phyloP scores from a whole-genome alignment of 2,329 filamentous ascomycete species.

The Pestalotiopsis sp. region DNA sequence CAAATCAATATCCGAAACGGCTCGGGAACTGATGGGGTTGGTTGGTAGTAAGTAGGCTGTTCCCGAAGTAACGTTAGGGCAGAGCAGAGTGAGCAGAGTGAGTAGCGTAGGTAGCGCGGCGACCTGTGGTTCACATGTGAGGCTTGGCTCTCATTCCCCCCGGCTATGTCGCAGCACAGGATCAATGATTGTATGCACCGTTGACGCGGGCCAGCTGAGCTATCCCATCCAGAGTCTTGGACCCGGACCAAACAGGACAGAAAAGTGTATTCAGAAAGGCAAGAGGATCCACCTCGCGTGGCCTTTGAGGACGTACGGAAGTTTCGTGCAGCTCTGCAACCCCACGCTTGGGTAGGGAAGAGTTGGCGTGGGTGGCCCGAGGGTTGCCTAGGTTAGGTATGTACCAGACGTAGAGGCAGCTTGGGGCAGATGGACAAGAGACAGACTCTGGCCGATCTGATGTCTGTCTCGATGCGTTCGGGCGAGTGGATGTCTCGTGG shows the following conservation, averaged over 20 bases:
- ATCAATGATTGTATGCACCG: background rate
- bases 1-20: slow-evolving; percentile 3
- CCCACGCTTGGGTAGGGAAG: background rate
- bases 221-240: background rate
- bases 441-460: background rate
- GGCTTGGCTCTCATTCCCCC: background rate
- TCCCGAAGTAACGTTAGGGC: background rate
- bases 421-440: background rate
- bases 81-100: background rate
- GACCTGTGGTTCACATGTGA: slow-evolving; percentile 3
- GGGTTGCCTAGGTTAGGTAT: background rate
- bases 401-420: too few relatives aligned
- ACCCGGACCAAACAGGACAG: background rate
- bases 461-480: slow-evolving; percentile 20
- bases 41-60: background rate
- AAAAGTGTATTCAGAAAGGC: background rate
- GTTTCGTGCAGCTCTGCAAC: slow-evolving; percentile 19
- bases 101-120: background rate
- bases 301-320: slow-evolving; percentile 4
- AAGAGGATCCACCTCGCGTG: slow-evolving; percentile 9
- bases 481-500: slow-evolving; percentile 34
- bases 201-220: background rate
- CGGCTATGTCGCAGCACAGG: background rate
- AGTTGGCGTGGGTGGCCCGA: slow-evolving; percentile 13
- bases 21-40: background rate